Base-by-base conservation (phyloP, 1,284 basidiomycete genomes). In the Leccinum griseonigrum region DNA sequence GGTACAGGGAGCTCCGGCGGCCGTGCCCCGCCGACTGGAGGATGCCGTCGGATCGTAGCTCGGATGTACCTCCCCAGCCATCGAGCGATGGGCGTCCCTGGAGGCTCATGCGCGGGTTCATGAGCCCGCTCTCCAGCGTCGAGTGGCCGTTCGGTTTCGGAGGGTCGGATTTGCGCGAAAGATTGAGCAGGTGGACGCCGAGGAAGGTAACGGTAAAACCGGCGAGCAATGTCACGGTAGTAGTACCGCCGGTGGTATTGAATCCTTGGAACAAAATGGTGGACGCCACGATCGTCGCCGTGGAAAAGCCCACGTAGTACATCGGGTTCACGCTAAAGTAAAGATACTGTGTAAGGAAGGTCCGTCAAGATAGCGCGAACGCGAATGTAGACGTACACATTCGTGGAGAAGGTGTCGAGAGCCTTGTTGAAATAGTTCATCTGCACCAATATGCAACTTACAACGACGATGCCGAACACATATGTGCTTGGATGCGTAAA, bases 401-500 rank as follows among this genome's bases (percentile, higher is more conserved):
- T 99, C 52, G 97, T 98, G 4, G 94, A 95, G 77, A 98, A 99
- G 1, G 90, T 94, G 74, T 98, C 97, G 58, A 99, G 83, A 0
- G 97, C 97, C 75, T 98, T 98, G 83, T 98, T 99, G 80, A 98
- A 98, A 81, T 97, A 99, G 79, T 98, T 97, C 93, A 97, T 96
- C 78, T 98, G 96, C 2, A 97, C 86, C 58, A 97, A 73, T 71
- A 99, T 98, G 78, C 95, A 98, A 3, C 87, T 79, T 1, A 85
- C 84, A 3, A 96, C 91, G 36, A 94, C 86, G 58, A 94, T 82
- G 50, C 87, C 94, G 71, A 99, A 98, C 54, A 98, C 85, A 75
- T 98, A 99, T 11, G 97, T 99, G 73, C 92, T 95, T 34, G 92
- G 87, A 74, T 97, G 93, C 1, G 90, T 89, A 74, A 99, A 92